phyloP scores from a whole-genome alignment of 306 rosid genomes.

The Inga oerstediana region DNA sequence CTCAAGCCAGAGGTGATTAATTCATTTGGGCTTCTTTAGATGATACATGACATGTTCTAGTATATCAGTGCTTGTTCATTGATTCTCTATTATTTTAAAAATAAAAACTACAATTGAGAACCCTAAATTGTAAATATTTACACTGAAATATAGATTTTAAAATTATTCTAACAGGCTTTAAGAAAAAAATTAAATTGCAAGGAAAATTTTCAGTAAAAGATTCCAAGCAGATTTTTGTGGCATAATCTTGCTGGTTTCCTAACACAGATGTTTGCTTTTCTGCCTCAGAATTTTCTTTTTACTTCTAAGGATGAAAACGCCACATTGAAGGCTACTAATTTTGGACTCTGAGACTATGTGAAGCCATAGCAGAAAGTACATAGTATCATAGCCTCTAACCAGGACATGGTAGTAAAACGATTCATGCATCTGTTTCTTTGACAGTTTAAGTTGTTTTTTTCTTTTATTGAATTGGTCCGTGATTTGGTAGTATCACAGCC shows the following conservation, averaged over 20 bases:
- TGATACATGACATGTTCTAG: background rate
- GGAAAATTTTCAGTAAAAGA: background rate
- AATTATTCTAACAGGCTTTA: no score
- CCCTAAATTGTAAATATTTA: no score
- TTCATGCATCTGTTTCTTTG: background rate
- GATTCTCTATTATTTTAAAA: background rate
- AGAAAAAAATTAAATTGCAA: no score
- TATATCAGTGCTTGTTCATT: background rate
- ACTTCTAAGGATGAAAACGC: constrained; percentile 63
- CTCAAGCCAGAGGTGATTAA: constrained; percentile 77
- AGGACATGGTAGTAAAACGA: background rate
- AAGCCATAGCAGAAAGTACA: constrained; percentile 48
- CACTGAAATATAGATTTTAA: no score
- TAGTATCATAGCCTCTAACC: no score
- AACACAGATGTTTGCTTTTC: constrained; percentile 28
- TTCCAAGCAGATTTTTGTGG: background rate
- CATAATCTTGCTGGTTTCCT: constrained; percentile 24
- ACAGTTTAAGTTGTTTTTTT: background rate
- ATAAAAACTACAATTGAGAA: background rate
- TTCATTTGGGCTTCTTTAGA: background rate
- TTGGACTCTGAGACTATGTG: constrained; percentile 83
- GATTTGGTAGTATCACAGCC: background rate
- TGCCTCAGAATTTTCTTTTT: constrained; percentile 76
- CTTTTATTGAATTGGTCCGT: background rate
- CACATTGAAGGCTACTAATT: constrained; percentile 68